Base-by-base conservation (phyloP, 768 basidiomycete species). In the Paxillus ammoniavirescens region DNA sequence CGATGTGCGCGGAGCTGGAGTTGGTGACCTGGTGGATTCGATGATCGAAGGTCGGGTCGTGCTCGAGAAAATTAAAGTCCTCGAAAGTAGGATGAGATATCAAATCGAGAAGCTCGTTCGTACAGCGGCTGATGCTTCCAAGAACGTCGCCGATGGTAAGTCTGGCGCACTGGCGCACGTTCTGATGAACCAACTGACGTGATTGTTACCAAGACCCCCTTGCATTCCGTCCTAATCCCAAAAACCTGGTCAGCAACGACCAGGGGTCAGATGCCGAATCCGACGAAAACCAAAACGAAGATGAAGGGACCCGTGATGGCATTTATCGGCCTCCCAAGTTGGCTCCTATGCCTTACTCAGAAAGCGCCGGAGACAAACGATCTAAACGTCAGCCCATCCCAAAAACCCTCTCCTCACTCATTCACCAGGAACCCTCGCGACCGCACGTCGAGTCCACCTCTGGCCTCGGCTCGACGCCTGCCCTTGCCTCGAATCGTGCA, bases 91-190 rank as follows among this genome's bases (percentile, higher is more conserved):
- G 64, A 89, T 99, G 80, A 83, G 81, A 45, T 98, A 99, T 69
- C 97, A 98, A 68, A 92, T 99, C 62, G 93, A 98, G 60, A 98
- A 98, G 67, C 82, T 99, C 15, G 82, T 95, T 26, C 80, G 82
- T 55, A 71, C 90, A 5, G 87, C 92, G 1, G 83, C 87, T 52
- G 86, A 89, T 60, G 73, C 77, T 15, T 70, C 73, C 0, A 61
- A 70, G 45, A 66, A 73, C 33, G 70, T 75, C 13, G 70, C 76
- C 5, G 83, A 91, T 56, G 93, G 91, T 91, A 62, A 53, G 77
- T 60, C 49, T 2, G 33, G 5, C 42, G 13, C 7, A 15, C 15
- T 36, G 26, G 13, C 17, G 40, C 12, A 33, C 42, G 10, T 36
- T 3, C 9, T 28, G 28, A 23, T 45, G 40, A 49, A 6, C 17